Base-by-base conservation (phyloP, 805 yeast species). In the Candida tibetensis region DNA sequence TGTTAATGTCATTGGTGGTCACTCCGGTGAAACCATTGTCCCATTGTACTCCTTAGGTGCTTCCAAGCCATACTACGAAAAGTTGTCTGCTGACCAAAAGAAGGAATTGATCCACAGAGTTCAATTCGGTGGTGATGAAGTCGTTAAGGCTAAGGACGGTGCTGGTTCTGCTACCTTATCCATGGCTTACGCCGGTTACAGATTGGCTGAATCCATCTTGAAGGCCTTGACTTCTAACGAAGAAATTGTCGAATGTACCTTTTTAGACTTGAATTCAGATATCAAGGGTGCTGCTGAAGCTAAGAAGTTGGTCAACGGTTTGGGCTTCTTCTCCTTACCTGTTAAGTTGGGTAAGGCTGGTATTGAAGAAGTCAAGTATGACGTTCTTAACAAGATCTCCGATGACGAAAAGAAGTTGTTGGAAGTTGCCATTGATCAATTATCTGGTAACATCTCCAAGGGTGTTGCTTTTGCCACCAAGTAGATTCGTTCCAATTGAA, bases 121-220 rank as follows among this genome's bases (percentile, higher is more conserved):
- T 27, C 75, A 69, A 50, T 69, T 62, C 45, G 95, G 95, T 45
- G 98, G 98, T 59, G 98, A 90, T 61, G 97, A 91, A 66, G 95
- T 90, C 33, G 98, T 90, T 47, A 74, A 85, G 69, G 97, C 97
- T 40, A 90, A 90, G 72, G 83, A 86, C 53, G 97, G 97, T 47
- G 82, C 82, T 36, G 97, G 97, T 28, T 86, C 96, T 34, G 97
- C 97, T 40, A 90, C 98, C 26, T 74, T 90, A 49, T 85, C 95
- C 21, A 91, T 90, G 97, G 97, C 97, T 7, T 84, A 81, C 53
- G 96, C 96, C 25, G 96, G 95, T 25, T 86, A 77, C 71, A 76
- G 82, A 51, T 84, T 88, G 60, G 85, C 89, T 21, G 81, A 77
- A 46, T 57, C 71, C 51, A 63, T 69, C 41, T 57, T 69, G 51